Evolutionary conservation across 2,329 filamentous ascomycete genomes (phyloP), one percentile per base, ranked within the genome.

Genomic region (Neonectria punicea): DNA sequence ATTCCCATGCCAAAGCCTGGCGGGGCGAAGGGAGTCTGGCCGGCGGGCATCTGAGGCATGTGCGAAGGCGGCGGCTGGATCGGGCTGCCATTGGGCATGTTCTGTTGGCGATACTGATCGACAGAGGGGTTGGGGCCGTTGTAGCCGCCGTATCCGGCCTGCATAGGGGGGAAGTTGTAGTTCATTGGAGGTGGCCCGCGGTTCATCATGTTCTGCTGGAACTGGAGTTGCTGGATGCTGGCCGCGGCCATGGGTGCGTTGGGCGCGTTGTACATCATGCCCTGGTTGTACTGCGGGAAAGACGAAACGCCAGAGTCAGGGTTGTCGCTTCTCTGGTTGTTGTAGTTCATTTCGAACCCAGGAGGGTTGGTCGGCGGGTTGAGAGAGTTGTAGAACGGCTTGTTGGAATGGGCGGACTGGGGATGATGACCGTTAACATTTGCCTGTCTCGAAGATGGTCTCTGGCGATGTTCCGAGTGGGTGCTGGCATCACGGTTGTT

Each of bases 91-190:
- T 86, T 87, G 32, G 81, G 76, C 72, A 86, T 77, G 65, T 79
- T 82, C 55, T 84, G 84, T 68, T 82, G 83, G 62, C 86, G 85
- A 73, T 86, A 89, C 70, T 87, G 86, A 39, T 90, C 87, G 53
- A 86, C 77, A 1, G 83, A 77, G 8, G 85, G 80, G 68, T 80
- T 82, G 39, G 83, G 74, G 61, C 78, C 81, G 68, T 80, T 83
- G 71, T 85, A 89, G n/a, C 80, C 82, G n/a, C 80, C 82, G 71
- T 85, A 89, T 0, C 85, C 85, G 41, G 83, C 80, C 74, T 85
- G 87, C 82, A 90, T 85, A 8, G 80, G 76, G 4, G 86, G 83
- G 73, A 85, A 90, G 76, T 83, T 89, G 75, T 85, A 87, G 74
- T 82, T 85, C 80, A 89, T 84, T 10, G 84, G 84, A 13, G 86